Evolutionary conservation across 305 asterid genomes (phyloP).

Genomic region (Fraxinus nigra): DNA sequence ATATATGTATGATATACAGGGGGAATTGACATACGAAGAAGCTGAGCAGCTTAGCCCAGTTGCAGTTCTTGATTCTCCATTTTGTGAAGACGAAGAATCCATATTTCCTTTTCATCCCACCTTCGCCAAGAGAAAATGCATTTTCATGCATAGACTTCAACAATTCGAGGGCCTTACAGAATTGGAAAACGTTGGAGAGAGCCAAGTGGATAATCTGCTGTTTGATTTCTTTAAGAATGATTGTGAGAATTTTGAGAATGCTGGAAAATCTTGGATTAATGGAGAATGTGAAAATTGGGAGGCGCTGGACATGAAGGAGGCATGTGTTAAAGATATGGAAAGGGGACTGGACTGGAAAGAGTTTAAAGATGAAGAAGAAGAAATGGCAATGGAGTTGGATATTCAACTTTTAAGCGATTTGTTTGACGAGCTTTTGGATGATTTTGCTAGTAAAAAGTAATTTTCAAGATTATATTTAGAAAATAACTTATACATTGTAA

Average conservation of each 20-base stretch:
- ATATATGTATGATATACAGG: constrained; percentile 25
- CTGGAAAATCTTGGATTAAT: constrained; percentile 48
- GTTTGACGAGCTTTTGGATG: constrained; percentile 41
- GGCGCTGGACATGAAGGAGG: constrained; percentile 36
- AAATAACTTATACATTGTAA: background rate
- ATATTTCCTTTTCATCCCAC: constrained; percentile 31
- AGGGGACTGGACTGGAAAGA: constrained; percentile 48
- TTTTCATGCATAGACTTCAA: constrained; percentile 29
- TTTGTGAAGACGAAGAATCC: constrained; percentile 38
- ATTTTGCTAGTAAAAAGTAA: background rate
- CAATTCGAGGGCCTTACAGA: constrained; percentile 20
- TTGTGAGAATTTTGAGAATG: constrained; percentile 9
- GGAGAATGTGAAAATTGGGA: constrained; percentile 30
- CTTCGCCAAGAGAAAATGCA: constrained; percentile 33
- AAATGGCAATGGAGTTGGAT: constrained; percentile 42
- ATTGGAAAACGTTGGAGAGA: constrained; percentile 1
- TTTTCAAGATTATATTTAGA: background rate
- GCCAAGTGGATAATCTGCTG: constrained; percentile 19
- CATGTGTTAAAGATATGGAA: constrained; percentile 61
- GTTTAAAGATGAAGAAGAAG: constrained; percentile 46
- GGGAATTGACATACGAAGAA: constrained; percentile 42
- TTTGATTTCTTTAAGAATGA: constrained; percentile 48
- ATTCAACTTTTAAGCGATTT: constrained; percentile 36
- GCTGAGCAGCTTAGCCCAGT: constrained; percentile 70
- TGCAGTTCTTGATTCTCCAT: constrained; percentile 73